Conservation (phyloP, 2,329 filamentous ascomycete species). For the Colletotrichum abscissum region DNA sequence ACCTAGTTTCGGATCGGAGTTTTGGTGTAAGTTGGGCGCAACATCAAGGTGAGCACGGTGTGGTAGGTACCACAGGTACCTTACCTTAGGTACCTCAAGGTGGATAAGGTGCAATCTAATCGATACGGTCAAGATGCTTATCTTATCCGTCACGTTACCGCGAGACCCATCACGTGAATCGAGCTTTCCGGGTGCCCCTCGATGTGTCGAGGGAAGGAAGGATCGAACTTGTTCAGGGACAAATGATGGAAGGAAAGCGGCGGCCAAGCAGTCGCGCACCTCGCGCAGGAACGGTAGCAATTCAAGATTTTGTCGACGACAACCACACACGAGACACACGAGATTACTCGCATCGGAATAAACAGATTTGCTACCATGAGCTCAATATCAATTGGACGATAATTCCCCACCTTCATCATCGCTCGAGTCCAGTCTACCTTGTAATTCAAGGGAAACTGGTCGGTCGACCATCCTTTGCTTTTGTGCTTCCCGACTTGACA, state of each 20-base stretch:
- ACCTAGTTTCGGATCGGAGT: too few species aligned
- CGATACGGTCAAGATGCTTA: not conserved
- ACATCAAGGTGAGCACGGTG: too few species aligned
- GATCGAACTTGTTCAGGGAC: not conserved
- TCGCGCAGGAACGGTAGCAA: not conserved
- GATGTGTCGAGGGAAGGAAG: not conserved
- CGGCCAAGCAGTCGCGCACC: not conserved
- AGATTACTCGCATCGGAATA: not conserved
- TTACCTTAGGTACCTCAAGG: too few species aligned
- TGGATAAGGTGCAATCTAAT: too few species aligned
- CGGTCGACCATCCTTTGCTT: slow-evolving; percentile 10
- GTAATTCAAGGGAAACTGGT: not conserved
- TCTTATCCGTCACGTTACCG: not conserved
- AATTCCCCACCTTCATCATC: slow-evolving; percentile 15
- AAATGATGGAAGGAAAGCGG: not conserved
- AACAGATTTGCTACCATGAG: slow-evolving; percentile 27
- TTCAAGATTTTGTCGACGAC: not conserved
- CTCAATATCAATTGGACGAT: slow-evolving; percentile 33
- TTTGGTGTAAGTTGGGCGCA: too few species aligned
- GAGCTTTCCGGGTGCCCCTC: not conserved
- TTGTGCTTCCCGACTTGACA: not conserved
- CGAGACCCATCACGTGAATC: not conserved
- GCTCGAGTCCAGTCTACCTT: slow-evolving; percentile 10
- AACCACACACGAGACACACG: not conserved
- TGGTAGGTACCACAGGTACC: too few species aligned